Base-by-base conservation (phyloP, 306 rosid genomes). In the Urtica urens region DNA sequence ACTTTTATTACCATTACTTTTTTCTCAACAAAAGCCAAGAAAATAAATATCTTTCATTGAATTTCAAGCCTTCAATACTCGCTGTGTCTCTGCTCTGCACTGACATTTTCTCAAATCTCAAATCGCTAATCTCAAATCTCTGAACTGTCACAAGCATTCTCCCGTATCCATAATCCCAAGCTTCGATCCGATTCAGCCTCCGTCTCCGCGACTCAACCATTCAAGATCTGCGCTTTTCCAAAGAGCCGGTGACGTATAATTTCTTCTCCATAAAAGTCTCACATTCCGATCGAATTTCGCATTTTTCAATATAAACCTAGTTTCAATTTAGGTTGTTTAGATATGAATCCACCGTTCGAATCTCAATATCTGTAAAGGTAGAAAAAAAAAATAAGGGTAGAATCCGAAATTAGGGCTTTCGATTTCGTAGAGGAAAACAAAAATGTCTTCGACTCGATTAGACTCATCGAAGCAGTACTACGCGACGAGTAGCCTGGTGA, bases 401-500 rank as follows among this genome's bases (percentile, higher is more conserved):
- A n/a, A n/a, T n/a, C n/a, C n/a, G n/a, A n/a, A n/a, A n/a, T 46
- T 25, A 23, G 24, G 21, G 13, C 18, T 39, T 39, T 39, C 9
- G 14, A 13, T 38, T 38, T 13, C n/a, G n/a, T n/a, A n/a, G n/a
- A n/a, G n/a, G n/a, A n/a, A n/a, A n/a, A n/a, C n/a, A 31, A 22
- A 53, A 63, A 80, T 85, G 94, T 65, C 88, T 49, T 47, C 73
- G 49, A 42, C 26, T 42, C 76, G 77, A 51, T 64, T 72, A 7
- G 86, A 84, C 47, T 34, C 74, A 7, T 2, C 58, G 10, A 81
- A 78, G 68, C 90, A 68, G 23, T 73, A 74, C 31, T 81, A 72
- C 69, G 38, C 87, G 2, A 90, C 99, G 3, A 82, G 75, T 38
- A 71, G 84, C 10, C 77, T 85, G 7, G 94, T 90, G 37, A 6